Base-by-base conservation (phyloP, 2,329 filamentous ascomycete genomes). In the Xylariales sp. region DNA sequence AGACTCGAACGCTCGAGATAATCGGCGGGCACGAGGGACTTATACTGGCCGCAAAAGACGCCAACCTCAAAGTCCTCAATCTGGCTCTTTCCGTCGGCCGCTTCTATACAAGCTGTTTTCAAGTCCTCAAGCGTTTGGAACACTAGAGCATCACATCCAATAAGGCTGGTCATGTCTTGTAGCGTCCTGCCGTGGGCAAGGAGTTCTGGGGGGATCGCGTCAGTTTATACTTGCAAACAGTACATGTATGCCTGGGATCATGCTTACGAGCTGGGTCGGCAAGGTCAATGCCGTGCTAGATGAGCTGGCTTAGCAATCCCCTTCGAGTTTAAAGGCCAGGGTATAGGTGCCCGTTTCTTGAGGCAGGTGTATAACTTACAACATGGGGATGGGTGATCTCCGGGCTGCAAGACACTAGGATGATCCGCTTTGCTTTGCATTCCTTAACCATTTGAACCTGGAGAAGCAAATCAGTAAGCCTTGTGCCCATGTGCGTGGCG, bases 41-140 rank as follows among this genome's bases (percentile, higher is more conserved):
- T 74, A 63, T 96, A 96, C 49, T 82, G 80, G 33, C 91, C 91
- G 57, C 82, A 88, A 68, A 97, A 96, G 7, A 96, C 90, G 40
- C 91, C 90, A 3, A 94, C 82, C 59, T 97, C 91, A 51, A 96
- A 96, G 42, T 83, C 71, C 7, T 71, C 71, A 53, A 27, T n/a
- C 8, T 27, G 77, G 60, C 24, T 69, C 66, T 46, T 76, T 65
- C 42, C 75, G 67, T 38, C 80, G 74, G 46, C 80, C 82, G 4
- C 87, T 51, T 88, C 82, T 2, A 81, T 75, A 57, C 90, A 96
- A 1, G 89, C 81, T 21, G 74, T 79, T 57, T 85, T 83, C n/a
- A 97, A 71, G 54, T 94, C 90, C 1, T 81, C 74, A 1, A 97
- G 75, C 12, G 74, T 79, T 56, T 89, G 84, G 59, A 82, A 89